Base-by-base conservation (phyloP, 2,329 filamentous ascomycete genomes). In the Fusarium hainanense region DNA sequence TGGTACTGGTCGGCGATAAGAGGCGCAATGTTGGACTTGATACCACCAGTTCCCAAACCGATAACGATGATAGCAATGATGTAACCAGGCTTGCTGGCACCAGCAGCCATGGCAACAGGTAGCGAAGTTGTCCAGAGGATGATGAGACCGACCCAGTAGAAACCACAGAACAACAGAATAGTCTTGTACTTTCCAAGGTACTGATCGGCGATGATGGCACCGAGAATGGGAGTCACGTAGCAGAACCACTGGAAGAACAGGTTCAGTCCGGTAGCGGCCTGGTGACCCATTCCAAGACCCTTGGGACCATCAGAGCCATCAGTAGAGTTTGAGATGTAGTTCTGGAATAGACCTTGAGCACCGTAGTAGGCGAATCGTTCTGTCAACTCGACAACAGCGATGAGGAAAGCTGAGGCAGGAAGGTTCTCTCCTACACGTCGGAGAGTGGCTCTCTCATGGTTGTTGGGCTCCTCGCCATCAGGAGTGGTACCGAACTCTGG, bases 1-100 rank as follows among this genome's bases (percentile, higher is more conserved):
- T 88, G 72, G 71, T 91, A 90, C 79, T 92, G 90, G 69, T 92
- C 90, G 54, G 88, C 89, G 71, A 89, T 89, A 57, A 87, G 77
- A 27, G 83, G 87, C 2, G 83, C 81, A 58, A 86, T 84, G 68
- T 91, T 92, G 70, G 88, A 87, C 81, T 92, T 92, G 82, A 92
- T 91, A 63, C 88, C 88, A 71, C 90, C 90, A 3, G 89, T 91
- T 54, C 89, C 90, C 14, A 91, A 76, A 63, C 89, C 90, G 65
- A 91, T 89, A 66, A 91, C 77, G 70, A 92, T 82, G 58, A 91
- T 84, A 62, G 85, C 84, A 2, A 84, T 78, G 49, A 88, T 83
- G 71, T 88, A 85, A 2, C 85, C 84, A 9, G 82, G 83, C 42
- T 87, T 79, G 12, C 85, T 78, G 20, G 82, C 80, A 8, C 79